Conservation (phyloP, 805 yeast species). For the Zygosaccharomyces bailii region DNA sequence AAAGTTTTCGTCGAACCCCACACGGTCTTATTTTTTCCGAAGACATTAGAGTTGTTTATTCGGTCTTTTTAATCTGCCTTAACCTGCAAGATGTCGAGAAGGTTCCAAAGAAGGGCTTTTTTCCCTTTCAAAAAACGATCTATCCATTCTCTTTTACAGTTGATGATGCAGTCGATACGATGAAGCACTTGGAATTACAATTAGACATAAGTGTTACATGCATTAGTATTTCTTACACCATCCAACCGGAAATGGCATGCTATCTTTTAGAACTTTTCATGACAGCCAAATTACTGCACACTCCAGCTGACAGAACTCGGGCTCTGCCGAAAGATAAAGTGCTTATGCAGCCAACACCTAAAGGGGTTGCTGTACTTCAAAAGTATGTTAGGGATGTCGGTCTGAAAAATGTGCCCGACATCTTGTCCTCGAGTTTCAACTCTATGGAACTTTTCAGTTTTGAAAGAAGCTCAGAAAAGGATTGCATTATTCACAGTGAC, state of each 20-base stretch:
- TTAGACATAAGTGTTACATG: constrained; percentile 49
- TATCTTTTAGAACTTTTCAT: constrained; percentile 50
- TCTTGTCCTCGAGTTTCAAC: constrained; percentile 58
- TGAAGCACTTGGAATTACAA: constrained; percentile 48
- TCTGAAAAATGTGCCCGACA: constrained; percentile 42
- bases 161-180: constrained; percentile 47
- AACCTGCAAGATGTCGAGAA: constrained; percentile 36
- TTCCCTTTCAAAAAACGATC: constrained; percentile 29
- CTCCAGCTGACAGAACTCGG: constrained; percentile 71
- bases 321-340: constrained; percentile 41
- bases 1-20: constrained; percentile 48
- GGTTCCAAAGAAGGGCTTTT: constrained; percentile 27
- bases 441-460: constrained; percentile 67
- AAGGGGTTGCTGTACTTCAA: constrained; percentile 72
- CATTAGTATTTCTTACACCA: constrained; percentile 52
- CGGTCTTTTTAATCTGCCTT: constrained; percentile 47
- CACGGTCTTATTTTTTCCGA: constrained; percentile 50
- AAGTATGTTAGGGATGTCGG: constrained; percentile 59
- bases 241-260: constrained; percentile 48
- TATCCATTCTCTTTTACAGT: constrained; percentile 54
- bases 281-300: constrained; percentile 63
- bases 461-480: constrained; percentile 59
- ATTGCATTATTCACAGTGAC: constrained; percentile 57
- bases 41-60: constrained; percentile 59
- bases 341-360: constrained; percentile 80